phyloP scores from a whole-genome alignment of 192 early-diverging fungal species.

The Geranomyces michiganensis region DNA sequence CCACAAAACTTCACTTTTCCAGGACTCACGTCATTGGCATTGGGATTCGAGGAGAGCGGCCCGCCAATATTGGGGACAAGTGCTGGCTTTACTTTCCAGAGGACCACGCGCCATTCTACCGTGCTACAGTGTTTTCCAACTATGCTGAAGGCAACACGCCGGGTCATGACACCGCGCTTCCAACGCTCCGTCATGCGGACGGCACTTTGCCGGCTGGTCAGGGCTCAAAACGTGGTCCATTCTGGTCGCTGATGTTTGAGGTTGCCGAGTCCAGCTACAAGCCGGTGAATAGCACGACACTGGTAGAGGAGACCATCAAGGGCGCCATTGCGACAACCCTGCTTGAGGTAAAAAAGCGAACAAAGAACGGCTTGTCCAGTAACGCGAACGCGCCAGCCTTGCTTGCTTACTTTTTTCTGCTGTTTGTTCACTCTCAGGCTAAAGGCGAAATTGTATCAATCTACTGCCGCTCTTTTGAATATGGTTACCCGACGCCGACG shows the following conservation, averaged over 20 bases:
- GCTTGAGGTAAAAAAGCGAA: constrained; percentile 7
- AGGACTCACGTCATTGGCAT: constrained; percentile 40
- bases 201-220: not conserved
- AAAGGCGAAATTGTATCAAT: constrained; percentile 40
- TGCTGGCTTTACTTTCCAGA: constrained; percentile 49
- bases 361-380: no score
- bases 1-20: constrained; percentile 31
- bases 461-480: constrained; percentile 36
- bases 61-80: constrained; percentile 38
- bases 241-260: constrained; percentile 47
- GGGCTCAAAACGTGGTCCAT: constrained; percentile 32
- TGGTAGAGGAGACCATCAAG: constrained; percentile 39
- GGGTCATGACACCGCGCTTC: constrained; percentile 17
- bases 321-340: constrained; percentile 39
- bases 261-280: constrained; percentile 39
- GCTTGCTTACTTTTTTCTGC: constrained; percentile 16
- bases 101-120: constrained; percentile 35
- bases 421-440: constrained; percentile 15
- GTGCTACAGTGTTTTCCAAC: constrained; percentile 47
- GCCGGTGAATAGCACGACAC: constrained; percentile 30
- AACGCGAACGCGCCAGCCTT: not conserved
- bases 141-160: constrained; percentile 41
- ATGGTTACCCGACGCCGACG: constrained; percentile 42
- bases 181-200: constrained; percentile 34
- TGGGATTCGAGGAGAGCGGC: constrained; percentile 36